Evolutionary conservation across 1,284 basidiomycete species (phyloP).

Genomic region (Heliocybe sulcata): DNA sequence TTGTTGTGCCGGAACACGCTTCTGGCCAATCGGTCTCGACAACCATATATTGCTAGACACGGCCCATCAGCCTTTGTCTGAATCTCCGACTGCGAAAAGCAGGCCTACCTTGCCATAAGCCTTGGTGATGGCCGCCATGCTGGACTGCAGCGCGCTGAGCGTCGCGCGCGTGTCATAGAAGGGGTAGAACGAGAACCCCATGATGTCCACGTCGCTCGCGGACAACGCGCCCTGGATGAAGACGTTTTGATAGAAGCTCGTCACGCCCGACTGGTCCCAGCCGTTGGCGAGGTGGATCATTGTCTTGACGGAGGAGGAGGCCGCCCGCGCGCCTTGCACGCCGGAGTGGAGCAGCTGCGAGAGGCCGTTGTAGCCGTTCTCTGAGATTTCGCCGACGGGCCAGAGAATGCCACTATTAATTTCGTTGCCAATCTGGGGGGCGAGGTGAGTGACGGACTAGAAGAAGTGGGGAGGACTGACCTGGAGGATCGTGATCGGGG

Average conservation of each 20-base stretch:
- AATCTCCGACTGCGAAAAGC: slow-evolving; percentile 2
- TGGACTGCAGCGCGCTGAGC: slow-evolving; percentile 37
- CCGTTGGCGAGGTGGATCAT: slow-evolving; percentile 61
- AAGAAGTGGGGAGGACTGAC: slow-evolving; percentile 17
- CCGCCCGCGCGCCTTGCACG: slow-evolving; percentile 35
- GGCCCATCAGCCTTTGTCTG: not conserved
- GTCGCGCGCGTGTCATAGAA: slow-evolving; percentile 58
- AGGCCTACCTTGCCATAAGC: slow-evolving; percentile 37
- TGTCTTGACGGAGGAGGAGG: slow-evolving; percentile 35
- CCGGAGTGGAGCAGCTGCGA: slow-evolving; percentile 59
- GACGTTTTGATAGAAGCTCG: slow-evolving; percentile 43
- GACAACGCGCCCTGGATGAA: slow-evolving; percentile 44
- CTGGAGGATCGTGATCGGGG: slow-evolving; percentile 44
- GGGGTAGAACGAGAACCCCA: slow-evolving; percentile 61
- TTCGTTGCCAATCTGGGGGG: slow-evolving; percentile 48
- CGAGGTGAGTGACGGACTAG: not conserved
- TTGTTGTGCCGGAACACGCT: slow-evolving; percentile 34
- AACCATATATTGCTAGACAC: slow-evolving; percentile 39
- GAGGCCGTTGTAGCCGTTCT: slow-evolving; percentile 42
- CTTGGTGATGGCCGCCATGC: slow-evolving; percentile 40
- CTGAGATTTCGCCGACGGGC: slow-evolving; percentile 49
- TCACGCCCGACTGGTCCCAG: slow-evolving; percentile 42
- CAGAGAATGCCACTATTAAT: slow-evolving; percentile 58
- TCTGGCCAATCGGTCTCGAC: slow-evolving; percentile 64
- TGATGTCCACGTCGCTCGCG: slow-evolving; percentile 43